Percentiles rank a stretch among this genome's conserved stretches.
Conservation (phyloP, 2,329 filamentous ascomycete genomes). For the Trichoderma brevicompactum region DNA sequence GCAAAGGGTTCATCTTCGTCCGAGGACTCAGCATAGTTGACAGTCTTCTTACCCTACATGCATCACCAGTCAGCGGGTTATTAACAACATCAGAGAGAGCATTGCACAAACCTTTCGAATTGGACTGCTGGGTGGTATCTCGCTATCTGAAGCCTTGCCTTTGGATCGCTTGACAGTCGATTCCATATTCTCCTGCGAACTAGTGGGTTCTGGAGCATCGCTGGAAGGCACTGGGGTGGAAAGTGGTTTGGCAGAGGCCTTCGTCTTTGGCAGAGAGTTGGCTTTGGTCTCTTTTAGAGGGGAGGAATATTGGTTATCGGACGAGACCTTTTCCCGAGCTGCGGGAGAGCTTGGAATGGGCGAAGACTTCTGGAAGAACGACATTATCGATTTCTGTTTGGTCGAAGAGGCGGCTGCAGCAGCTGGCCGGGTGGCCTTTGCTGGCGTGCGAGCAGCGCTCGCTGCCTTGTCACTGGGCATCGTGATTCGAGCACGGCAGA, state of each 20-base stretch:
- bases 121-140: conserved; percentile 66
- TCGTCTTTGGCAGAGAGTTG: conserved; percentile 50
- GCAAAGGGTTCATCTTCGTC: conserved; percentile 76
- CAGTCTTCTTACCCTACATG: conserved; percentile 55
- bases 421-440: conserved; percentile 39
- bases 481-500: conserved; percentile 27
- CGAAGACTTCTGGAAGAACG: conserved; percentile 51
- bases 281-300: conserved; percentile 49
- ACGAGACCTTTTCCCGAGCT: conserved; percentile 41
- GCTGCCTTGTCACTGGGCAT: conserved; percentile 40
- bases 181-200: conserved; percentile 69
- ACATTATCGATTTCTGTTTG: conserved; percentile 51
- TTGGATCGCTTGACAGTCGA: conserved; percentile 35
- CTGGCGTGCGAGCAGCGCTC: conserved; percentile 42
- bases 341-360: conserved; percentile 43
- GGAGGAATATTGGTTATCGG: conserved; percentile 40
- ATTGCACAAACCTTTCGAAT: conserved; percentile 69
- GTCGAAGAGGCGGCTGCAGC: conserved; percentile 39
- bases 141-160: conserved; percentile 35
- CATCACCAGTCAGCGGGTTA: not conserved
- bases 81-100: too few relatives aligned
- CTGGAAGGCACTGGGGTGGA: conserved; percentile 81
- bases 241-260: conserved; percentile 46
- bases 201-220: conserved; percentile 69
- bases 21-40: conserved; percentile 86